These are phyloP conservation scores for Arthromyces matolae DNA, from an alignment of 768 basidiomycete genomes.

Conservation along the genomic window DNA sequence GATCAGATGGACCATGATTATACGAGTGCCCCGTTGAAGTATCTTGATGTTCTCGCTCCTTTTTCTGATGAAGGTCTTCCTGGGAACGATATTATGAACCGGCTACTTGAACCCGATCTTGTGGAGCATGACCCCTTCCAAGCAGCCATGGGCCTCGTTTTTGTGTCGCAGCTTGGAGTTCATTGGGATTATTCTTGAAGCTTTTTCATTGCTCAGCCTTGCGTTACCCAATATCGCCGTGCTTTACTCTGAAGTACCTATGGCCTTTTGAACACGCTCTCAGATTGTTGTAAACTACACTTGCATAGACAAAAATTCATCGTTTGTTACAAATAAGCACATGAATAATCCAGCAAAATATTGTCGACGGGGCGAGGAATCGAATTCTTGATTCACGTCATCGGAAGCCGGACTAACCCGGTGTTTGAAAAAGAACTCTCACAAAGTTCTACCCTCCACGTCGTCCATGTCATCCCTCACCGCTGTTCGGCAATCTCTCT, in stretches of 20 bases:
- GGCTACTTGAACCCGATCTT: constrained; percentile 32
- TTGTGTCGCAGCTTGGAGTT: constrained; percentile 37
- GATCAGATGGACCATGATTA: constrained; percentile 18
- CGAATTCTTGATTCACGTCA: constrained; percentile 7
- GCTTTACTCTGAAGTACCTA: too few species aligned
- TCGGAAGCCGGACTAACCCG: constrained; percentile 38
- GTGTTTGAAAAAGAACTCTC: constrained; percentile 16
- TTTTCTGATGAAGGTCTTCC: constrained; percentile 18
- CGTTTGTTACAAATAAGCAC: too few species aligned
- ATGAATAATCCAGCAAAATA: too few species aligned
- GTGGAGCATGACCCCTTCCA: constrained; percentile 37
- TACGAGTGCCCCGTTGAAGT: constrained; percentile 28
- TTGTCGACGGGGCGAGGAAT: not conserved
- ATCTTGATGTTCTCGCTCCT: constrained; percentile 31
- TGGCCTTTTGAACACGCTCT: too few species aligned
- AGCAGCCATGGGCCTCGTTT: constrained; percentile 46
- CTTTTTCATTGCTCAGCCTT: constrained; percentile 16
- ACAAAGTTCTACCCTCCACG: constrained; percentile 5
- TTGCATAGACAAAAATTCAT: too few species aligned
- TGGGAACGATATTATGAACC: constrained; percentile 24
- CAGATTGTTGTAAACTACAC: too few species aligned
- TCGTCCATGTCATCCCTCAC: constrained; percentile 38
- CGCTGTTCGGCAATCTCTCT: constrained; percentile 32
- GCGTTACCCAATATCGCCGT: too few species aligned
- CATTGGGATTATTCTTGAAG: constrained; percentile 23